Conservation (phyloP, 805 yeast genomes). For the Huiozyma sinensis region DNA sequence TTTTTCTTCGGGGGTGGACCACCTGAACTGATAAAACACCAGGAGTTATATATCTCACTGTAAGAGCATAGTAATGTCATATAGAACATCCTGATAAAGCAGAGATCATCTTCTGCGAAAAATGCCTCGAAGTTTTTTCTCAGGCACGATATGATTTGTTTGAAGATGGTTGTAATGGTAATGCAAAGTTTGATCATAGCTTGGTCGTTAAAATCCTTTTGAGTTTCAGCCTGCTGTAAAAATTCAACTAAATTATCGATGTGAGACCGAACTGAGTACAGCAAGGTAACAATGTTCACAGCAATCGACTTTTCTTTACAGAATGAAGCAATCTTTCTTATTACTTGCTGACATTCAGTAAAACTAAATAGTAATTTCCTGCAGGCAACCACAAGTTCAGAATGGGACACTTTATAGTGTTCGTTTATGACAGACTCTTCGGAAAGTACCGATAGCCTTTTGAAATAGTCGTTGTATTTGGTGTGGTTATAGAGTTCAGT, state of each 20-base stretch:
- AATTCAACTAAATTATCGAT: slow-evolving; percentile 48
- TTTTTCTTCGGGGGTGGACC: neutral
- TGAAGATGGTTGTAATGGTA: slow-evolving; percentile 37
- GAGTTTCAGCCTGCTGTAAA: slow-evolving; percentile 41
- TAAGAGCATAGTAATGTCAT: slow-evolving; percentile 52
- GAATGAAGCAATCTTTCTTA: slow-evolving; percentile 46
- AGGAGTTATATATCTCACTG: slow-evolving; percentile 59
- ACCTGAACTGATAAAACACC: slow-evolving; percentile 25
- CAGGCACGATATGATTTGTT: slow-evolving; percentile 32
- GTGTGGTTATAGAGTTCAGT: slow-evolving; percentile 24
- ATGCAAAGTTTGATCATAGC: slow-evolving; percentile 30
- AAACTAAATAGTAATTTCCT: slow-evolving; percentile 52
- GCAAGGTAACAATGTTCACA: slow-evolving; percentile 40
- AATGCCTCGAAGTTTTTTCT: slow-evolving; percentile 39
- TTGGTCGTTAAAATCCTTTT: slow-evolving; percentile 27
- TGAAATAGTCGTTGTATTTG: slow-evolving; percentile 52
- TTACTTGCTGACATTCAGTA: slow-evolving; percentile 52
- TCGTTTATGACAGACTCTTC: slow-evolving; percentile 31
- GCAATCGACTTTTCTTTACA: slow-evolving; percentile 46
- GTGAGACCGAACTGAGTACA: slow-evolving; percentile 42
- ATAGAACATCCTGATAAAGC: slow-evolving; percentile 54
- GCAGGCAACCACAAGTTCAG: slow-evolving; percentile 31
- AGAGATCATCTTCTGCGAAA: slow-evolving; percentile 48
- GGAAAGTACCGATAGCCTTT: slow-evolving; percentile 53
- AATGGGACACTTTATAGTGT: slow-evolving; percentile 21